Evolutionary conservation across 2,329 filamentous ascomycete species (phyloP).

Genomic region (Pseudocercospora vitis): DNA sequence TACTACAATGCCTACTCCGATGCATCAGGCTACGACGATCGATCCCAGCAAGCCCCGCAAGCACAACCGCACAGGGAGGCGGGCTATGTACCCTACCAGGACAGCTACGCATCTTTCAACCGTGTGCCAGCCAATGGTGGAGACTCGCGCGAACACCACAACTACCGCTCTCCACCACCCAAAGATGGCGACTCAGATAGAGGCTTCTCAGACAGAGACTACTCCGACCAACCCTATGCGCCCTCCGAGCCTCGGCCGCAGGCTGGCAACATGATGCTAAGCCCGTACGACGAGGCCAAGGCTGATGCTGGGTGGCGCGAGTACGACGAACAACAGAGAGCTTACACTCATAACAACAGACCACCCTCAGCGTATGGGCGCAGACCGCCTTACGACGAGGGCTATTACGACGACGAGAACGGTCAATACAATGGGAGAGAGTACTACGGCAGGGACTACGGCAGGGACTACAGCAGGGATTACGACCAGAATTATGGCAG

Average conservation of each 20-base stretch:
- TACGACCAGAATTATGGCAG: slow-evolving; percentile 19
- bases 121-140: not conserved
- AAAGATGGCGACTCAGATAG: slow-evolving; percentile 8
- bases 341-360: slow-evolving; percentile 14
- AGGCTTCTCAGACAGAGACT: slow-evolving; percentile 12
- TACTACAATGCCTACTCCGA: slow-evolving; percentile 15
- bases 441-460: slow-evolving; percentile 19
- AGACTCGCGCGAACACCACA: slow-evolving; percentile 6
- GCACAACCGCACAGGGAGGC: slow-evolving; percentile 9
- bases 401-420: slow-evolving; percentile 12
- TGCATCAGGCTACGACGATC: slow-evolving; percentile 16
- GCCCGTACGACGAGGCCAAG: slow-evolving; percentile 33
- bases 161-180: slow-evolving; percentile 9
- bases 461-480: slow-evolving; percentile 19
- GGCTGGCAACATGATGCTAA: slow-evolving; percentile 19
- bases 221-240: slow-evolving; percentile 18
- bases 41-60: slow-evolving; percentile 14
- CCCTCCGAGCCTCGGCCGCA: slow-evolving; percentile 20
- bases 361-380: slow-evolving; percentile 12
- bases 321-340: slow-evolving; percentile 13
- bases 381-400: slow-evolving; percentile 6
- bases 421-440: slow-evolving; percentile 20
- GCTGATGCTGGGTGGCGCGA: slow-evolving; percentile 29
- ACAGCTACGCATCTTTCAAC: slow-evolving; percentile 10
- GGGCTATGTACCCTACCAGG: slow-evolving; percentile 18